Base-by-base conservation (phyloP, 2,329 filamentous ascomycete species). In the Byssoonygena ceratinophila region DNA sequence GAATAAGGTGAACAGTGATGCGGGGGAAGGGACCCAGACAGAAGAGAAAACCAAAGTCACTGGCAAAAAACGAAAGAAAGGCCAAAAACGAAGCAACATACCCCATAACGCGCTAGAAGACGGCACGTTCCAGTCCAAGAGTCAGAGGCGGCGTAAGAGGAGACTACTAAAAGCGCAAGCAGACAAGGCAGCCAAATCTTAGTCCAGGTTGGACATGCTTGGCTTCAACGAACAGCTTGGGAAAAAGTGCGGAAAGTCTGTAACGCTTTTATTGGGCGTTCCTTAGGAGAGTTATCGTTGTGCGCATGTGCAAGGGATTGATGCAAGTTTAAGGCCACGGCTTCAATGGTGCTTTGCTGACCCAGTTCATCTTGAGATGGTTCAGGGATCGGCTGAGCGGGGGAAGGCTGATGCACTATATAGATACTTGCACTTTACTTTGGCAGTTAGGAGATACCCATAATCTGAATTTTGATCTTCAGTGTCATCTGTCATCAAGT, bases 61-160 rank as follows among this genome's bases (percentile, higher is more conserved):
- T 43, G 64, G 67, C 18, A 64, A 59, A 36, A 61, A 61, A 57
- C 63, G 58, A 60, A 31, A 44, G 52, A 40, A 32, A 22, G 18
- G 40, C 31, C 47, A 45, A 44, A 47, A 36, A 44, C 29, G 27
- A 11, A 43, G 46, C 27, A 29, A 31, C 12, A 1, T 14, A 23
- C 40, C 4, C 20, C 12, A 14, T 8, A 18, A 27, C 29, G 3
- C 29, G 40, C 11, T 23, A 44, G 40, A 25, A n/a, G 40, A 3
- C 3, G 18, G 16, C 4, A 44, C 27, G 16, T 6, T 2, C 23
- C 6, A 25, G 11, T 12, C 22, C 16, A 40, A 18, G 22, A 54
- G 47, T 18, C 47, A 23, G 36, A 23, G 37, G 9, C n/a, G 16
- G 36, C 46, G 34, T 34, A 51, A 40, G 25, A 20, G 12, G 25